phyloP scores from a whole-genome alignment of 179 eudicot genomes.

The Silene coronaria region DNA sequence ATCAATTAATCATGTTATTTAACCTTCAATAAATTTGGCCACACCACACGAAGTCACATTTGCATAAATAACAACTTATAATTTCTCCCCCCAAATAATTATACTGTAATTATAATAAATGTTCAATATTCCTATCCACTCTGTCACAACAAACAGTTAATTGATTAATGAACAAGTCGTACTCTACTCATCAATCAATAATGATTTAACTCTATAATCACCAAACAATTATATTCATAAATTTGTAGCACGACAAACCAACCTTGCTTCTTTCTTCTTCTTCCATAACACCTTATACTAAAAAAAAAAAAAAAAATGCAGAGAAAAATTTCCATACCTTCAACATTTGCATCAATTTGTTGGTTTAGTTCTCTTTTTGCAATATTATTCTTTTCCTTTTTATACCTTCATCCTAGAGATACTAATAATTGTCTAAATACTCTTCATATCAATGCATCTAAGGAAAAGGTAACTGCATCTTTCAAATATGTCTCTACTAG shows the following conservation, averaged over 20 bases:
- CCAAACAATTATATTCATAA: neutral
- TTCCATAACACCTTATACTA: neutral
- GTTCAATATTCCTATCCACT: neutral
- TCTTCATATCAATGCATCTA: neutral
- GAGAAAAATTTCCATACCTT: constrained; percentile 21
- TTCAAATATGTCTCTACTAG: neutral
- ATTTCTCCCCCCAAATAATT: neutral
- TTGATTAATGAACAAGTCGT: neutral
- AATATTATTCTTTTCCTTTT: constrained; percentile 17
- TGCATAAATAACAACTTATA: neutral
- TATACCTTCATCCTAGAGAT: constrained; percentile 20
- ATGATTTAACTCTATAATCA: neutral
- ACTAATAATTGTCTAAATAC: neutral
- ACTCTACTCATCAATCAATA: neutral
- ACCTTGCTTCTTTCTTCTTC: neutral
- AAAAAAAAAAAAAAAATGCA: neutral
- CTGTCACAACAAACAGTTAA: neutral
- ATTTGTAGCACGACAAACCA: neutral
- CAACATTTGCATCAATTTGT: constrained; percentile 27
- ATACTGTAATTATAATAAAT: neutral
- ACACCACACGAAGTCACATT: neutral
- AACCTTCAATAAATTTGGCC: neutral
- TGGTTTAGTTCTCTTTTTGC: constrained; percentile 24
- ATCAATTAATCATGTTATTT: neutral
- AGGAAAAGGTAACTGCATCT: neutral